Evolutionary conservation across 768 basidiomycete species (phyloP), one percentile per base, ranked within the genome.

Genomic region (Trametes punicea): DNA sequence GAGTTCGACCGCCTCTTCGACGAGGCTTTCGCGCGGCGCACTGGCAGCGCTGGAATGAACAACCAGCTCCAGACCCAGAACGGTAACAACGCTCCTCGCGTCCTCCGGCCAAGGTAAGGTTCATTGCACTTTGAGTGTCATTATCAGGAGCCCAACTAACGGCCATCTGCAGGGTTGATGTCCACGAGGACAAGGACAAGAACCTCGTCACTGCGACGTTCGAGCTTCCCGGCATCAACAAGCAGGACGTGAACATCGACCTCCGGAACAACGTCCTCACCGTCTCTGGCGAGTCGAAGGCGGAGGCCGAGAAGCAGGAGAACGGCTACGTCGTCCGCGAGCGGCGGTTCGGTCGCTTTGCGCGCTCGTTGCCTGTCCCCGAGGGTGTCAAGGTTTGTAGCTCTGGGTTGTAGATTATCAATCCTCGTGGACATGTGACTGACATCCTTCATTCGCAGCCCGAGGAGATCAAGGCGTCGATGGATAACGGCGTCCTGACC

Each of bases 151-250:
- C 13, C 8, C 1, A 4, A n/a, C 55, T 59, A 29, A 52, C 50
- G 11, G 33, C 1, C 11, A 1, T 6, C 10, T 30, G 21, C 58
- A 83, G 82, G 60, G 78, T 84, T 76, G 80, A 83, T 59, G 67
- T 83, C 11, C 77, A 80, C 62, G 81, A 84, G 61, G 70, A 81
- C 55, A 42, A 62, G 0, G 72, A 77, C 20, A 69, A 66, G 21
- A 81, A 81, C 62, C 63, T 70, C 33, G 77, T 84, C 34, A 80
- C 78, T 0, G 82, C 82, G 38, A 67, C 73, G 6, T 82, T 85
- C 63, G 83, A 85, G 60, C 69, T 85, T 6, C 83, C 84, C 0
- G 83, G 83, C 18, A 26, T 84, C 34, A 69, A 70, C 52, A 76
- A 78, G 29, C 77, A 81, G 42, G 69, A 83, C 56, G 70, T 84